Evolutionary conservation across 768 basidiomycete species (phyloP).

Genomic region (Psilocybe azurescens): DNA sequence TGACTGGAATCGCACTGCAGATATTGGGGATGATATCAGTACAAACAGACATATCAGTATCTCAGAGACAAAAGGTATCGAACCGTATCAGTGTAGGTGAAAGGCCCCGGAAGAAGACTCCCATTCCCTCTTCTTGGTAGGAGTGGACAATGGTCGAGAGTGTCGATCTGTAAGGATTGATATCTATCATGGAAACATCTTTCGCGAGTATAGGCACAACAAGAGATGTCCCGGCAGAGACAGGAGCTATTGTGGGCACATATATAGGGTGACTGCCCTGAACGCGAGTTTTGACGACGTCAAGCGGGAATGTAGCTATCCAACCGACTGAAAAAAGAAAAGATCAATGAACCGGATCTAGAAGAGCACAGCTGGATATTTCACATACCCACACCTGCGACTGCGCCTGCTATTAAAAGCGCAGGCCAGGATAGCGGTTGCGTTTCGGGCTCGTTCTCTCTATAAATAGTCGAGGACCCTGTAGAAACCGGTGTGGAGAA

Average conservation of each 20-base stretch:
- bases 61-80: slow-evolving; percentile 23
- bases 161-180: slow-evolving; percentile 64
- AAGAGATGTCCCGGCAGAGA: neutral
- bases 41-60: neutral
- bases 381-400: slow-evolving; percentile 65
- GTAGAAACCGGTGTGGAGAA: slow-evolving; percentile 36
- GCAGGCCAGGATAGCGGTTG: slow-evolving; percentile 52
- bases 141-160: slow-evolving; percentile 62
- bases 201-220: slow-evolving; percentile 19
- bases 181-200: slow-evolving; percentile 11
- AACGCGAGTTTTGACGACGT: slow-evolving; percentile 90
- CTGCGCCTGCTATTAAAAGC: slow-evolving; percentile 73
- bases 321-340: slow-evolving; percentile 57
- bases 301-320: slow-evolving; percentile 84
- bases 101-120: slow-evolving; percentile 79
- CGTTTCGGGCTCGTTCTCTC: slow-evolving; percentile 45
- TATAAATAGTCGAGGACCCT: slow-evolving; percentile 38
- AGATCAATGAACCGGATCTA: neutral
- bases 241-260: slow-evolving; percentile 4
- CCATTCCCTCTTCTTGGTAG: slow-evolving; percentile 65
- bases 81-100: slow-evolving; percentile 83
- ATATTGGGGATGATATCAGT: neutral
- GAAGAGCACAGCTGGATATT: neutral
- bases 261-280: slow-evolving; percentile 53
- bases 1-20: slow-evolving; percentile 79